These are phyloP conservation scores for Protomyces inouyei DNA, from an alignment of 1,139 yeast genomes.

Conservation along the genomic window DNA sequence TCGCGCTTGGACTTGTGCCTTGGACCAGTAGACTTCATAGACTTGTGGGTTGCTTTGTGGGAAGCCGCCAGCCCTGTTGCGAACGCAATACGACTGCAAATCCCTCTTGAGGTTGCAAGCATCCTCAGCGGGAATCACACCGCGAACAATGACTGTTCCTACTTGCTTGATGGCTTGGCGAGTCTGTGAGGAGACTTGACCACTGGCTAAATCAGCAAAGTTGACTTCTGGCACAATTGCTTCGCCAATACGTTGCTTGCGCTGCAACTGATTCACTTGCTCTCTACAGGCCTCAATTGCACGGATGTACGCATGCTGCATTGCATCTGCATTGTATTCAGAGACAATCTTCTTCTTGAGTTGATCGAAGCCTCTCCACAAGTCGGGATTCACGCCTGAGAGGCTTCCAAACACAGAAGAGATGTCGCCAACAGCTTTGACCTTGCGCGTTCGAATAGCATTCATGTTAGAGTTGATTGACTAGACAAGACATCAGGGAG, in stretches of 20 bases:
- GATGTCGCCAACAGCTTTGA: conserved; percentile 31
- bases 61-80: conserved; percentile 24
- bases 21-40: conserved; percentile 46
- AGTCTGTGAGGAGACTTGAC: neutral
- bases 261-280: conserved; percentile 35
- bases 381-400: conserved; percentile 29
- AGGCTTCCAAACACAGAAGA: conserved; percentile 35
- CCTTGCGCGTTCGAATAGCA: neutral
- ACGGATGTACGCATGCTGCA: conserved; percentile 38
- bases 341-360: conserved; percentile 37
- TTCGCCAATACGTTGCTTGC: conserved; percentile 32
- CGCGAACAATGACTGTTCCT: conserved; percentile 40
- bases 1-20: conserved; percentile 45
- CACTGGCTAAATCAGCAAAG: conserved; percentile 20
- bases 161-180: conserved; percentile 32
- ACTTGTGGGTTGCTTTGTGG: conserved; percentile 41
- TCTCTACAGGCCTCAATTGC: conserved; percentile 36
- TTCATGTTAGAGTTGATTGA: neutral
- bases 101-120: conserved; percentile 37
- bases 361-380: conserved; percentile 30
- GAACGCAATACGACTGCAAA: conserved; percentile 35
- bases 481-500: no score
- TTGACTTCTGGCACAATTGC: conserved; percentile 25
- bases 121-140: conserved; percentile 38
- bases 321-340: conserved; percentile 35